These are phyloP conservation scores for Iberis amara DNA, from an alignment of 441 rosid genomes.

Conservation along the genomic window DNA sequence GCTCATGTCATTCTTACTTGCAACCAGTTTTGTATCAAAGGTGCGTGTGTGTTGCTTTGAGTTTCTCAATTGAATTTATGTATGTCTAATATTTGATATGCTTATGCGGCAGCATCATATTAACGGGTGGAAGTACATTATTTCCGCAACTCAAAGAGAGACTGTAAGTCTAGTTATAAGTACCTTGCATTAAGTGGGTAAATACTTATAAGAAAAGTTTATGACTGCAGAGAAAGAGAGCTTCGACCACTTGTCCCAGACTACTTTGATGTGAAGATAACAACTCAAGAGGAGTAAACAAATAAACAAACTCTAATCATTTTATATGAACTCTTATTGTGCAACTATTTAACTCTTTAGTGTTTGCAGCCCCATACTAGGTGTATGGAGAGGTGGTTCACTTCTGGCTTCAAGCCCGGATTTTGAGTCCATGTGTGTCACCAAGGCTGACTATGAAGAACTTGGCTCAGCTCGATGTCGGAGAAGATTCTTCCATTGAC, in stretches of 20 bases:
- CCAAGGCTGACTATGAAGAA: conserved; percentile 93
- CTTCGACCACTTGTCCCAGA: conserved; percentile 94
- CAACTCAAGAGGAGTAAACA: conserved; percentile 75
- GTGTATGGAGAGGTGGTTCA: conserved; percentile 97
- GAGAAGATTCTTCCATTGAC: conserved; percentile 67
- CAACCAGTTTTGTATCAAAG: conserved; percentile 88
- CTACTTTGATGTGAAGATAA: conserved; percentile 65
- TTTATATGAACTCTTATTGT: conserved; percentile 9
- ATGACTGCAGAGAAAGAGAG: conserved; percentile 62
- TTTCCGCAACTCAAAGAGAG: conserved; percentile 74
- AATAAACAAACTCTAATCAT: conserved; percentile 36
- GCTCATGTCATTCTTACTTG: conserved; percentile 73
- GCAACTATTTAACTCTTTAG: background rate
- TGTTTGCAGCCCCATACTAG: conserved; percentile 67
- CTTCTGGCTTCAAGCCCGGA: conserved; percentile 92
- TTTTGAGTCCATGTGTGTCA: conserved; percentile 77
- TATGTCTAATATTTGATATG: conserved; percentile 22
- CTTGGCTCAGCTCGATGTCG: conserved; percentile 88
- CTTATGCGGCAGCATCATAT: conserved; percentile 57
- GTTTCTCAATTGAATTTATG: background rate
- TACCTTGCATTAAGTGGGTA: background rate
- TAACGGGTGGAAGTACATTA: conserved; percentile 88
- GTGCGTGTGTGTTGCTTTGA: conserved; percentile 28
- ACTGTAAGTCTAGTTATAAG: conserved; percentile 49
- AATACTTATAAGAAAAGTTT: background rate